phyloP scores from a whole-genome alignment of 768 basidiomycete species.

The Phylloporus sp. region DNA sequence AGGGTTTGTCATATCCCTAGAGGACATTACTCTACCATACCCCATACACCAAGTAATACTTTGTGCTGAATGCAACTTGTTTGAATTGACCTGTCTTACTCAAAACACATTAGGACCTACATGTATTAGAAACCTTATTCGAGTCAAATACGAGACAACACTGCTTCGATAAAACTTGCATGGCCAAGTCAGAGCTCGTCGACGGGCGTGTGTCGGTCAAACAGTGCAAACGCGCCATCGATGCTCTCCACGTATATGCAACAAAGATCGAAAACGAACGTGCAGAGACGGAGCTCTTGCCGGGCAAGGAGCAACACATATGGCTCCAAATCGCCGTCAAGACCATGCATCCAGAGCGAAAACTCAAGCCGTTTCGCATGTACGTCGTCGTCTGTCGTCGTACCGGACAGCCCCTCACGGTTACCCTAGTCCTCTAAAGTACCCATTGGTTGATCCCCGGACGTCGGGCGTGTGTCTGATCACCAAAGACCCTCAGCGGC shows the following conservation, averaged over 20 bases:
- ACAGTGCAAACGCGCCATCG: conserved; percentile 76
- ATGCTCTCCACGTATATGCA: conserved; percentile 72
- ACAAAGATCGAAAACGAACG: conserved; percentile 56
- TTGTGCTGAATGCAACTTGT: no score
- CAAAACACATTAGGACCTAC: no score
- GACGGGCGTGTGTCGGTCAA: conserved; percentile 62
- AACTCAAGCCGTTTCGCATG: conserved; percentile 82
- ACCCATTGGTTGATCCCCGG: conserved; percentile 82
- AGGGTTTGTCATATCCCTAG: no score
- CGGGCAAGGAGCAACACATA: conserved; percentile 75
- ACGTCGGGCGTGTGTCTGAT: conserved; percentile 81
- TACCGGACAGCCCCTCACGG: background rate
- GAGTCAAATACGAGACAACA: conserved; percentile 19
- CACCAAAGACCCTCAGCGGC: conserved; percentile 91
- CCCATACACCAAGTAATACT: no score
- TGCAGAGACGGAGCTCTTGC: conserved; percentile 70
- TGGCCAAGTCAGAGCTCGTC: conserved; percentile 53
- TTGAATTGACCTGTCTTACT: no score
- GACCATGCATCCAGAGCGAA: conserved; percentile 66
- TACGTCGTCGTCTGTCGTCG: conserved; percentile 42
- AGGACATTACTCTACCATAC: no score
- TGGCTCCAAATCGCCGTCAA: conserved; percentile 90
- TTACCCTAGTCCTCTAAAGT: conserved; percentile 53
- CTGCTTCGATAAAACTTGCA: conserved; percentile 17
- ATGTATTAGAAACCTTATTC: no score